Percentiles rank a stretch among this genome's conserved stretches.
These are phyloP conservation scores for Rhizoclosmatium globosum DNA, from an alignment of 192 early-diverging fungal genomes.

Conservation along the genomic window DNA sequence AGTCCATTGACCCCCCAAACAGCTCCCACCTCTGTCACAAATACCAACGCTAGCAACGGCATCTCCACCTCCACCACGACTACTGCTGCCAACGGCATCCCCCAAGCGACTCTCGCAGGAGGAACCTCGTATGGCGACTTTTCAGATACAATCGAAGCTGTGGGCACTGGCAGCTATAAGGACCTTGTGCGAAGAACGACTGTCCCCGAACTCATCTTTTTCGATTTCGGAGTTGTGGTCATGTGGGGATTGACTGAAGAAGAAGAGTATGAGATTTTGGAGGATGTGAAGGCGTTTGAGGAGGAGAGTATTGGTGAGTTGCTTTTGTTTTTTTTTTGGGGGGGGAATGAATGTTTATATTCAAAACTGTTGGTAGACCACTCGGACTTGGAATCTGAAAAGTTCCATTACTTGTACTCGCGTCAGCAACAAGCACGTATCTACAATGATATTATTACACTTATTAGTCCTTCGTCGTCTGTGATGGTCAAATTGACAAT, in stretches of 20 bases:
- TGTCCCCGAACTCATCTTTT: slow-evolving; percentile 79
- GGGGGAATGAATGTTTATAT: not conserved
- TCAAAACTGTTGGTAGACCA: slow-evolving; percentile 17
- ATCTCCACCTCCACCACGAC: not conserved
- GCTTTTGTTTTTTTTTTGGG: not conserved
- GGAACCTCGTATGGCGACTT: slow-evolving; percentile 37
- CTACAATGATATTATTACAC: slow-evolving; percentile 87
- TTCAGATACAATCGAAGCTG: slow-evolving; percentile 31
- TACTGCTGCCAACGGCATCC: not conserved
- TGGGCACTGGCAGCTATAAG: slow-evolving; percentile 35
- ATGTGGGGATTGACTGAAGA: slow-evolving; percentile 93
- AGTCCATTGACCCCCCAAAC: not conserved
- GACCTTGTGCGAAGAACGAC: slow-evolving; percentile 34
- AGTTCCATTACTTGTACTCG: slow-evolving; percentile 85
- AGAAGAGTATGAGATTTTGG: slow-evolving; percentile 81
- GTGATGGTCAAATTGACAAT: slow-evolving; percentile 94
- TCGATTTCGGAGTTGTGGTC: slow-evolving; percentile 95
- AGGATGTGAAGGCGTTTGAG: slow-evolving; percentile 75
- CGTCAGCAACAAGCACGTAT: slow-evolving; percentile 70
- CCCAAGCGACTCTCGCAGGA: not conserved
- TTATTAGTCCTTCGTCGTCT: slow-evolving; percentile 53
- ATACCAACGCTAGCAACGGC: not conserved
- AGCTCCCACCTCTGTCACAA: not conserved
- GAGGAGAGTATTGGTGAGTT: slow-evolving; percentile 69
- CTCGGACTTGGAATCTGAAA: slow-evolving; percentile 71